Base-by-base conservation (phyloP, 2,329 filamentous ascomycete species). In the Fusarium pininemorale region DNA sequence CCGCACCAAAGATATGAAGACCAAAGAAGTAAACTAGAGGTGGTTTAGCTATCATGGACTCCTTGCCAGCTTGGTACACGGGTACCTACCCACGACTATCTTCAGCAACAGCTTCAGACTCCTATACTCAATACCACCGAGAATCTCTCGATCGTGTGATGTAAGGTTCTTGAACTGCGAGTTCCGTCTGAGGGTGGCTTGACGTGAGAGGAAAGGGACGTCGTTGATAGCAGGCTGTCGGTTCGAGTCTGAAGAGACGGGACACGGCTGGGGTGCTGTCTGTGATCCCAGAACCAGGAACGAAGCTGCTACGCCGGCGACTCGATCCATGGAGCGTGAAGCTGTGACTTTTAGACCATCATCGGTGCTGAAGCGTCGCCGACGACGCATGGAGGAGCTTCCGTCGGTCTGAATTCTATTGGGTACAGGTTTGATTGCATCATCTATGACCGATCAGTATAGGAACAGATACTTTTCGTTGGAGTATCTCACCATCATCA, bases 71-170 rank as follows among this genome's bases (percentile, higher is more conserved):
- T 18, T 13, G 10, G 7, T 13, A 12, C 10, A 11, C 0, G 10
- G 7, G 14, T 6, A 66, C 78, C 57, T 70, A 86, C 84, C 78
- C 30, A 79, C 72, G 1, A 83, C 81, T 41, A 87, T 84, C 66
- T 86, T 86, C 16, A 88, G 73, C 20, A 89, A 74, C 2, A 88
- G 73, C 72, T 85, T 86, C 37, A 88, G 72, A 18, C 82, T 85
- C 0, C 85, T 83, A 35, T 88, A 88, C 73, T 88, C 87, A 26
- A 87, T 84, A 3, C 86, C 87, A 2, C 87, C 86, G 0, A 88
- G 78, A 8, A 80, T 77, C 59, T 87, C 83, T 7, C 82, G 77
- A 47, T 85, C 84, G 18, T 82, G 74, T 0, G 77, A 75, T 0
- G 82, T 83, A 24, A 87, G 48, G 44, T 86, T 84, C 24, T 81